Conservation (phyloP, 352 stramenopile species). For the Stramenopiles sp. region DNA sequence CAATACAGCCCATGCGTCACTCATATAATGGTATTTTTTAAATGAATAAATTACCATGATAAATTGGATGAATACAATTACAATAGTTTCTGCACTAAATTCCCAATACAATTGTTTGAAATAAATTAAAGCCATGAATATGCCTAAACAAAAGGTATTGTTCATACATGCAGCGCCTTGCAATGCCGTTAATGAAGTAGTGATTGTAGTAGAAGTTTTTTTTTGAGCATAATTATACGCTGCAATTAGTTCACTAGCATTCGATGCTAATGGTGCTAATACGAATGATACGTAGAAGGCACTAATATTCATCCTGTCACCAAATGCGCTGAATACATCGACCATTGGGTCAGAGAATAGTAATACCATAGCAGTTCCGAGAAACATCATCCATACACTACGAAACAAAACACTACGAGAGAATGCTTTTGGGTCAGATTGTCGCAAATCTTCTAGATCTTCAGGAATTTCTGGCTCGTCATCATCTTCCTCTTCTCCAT, state of each 20-base stretch:
- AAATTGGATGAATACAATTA: conserved; percentile 85
- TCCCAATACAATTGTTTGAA: conserved; percentile 75
- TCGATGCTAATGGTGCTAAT: conserved; percentile 84
- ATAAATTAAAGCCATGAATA: conserved; percentile 90
- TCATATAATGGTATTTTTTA: conserved; percentile 58
- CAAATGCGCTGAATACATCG: conserved; percentile 82
- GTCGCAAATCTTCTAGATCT: conserved; percentile 68
- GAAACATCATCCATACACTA: conserved; percentile 70
- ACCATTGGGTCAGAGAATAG: conserved; percentile 95
- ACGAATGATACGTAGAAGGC: conserved; percentile 97
- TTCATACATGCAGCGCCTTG: conserved; percentile 93
- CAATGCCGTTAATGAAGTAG: conserved; percentile 73
- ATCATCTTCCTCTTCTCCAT: conserved; percentile 33
- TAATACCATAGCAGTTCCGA: conserved; percentile 77
- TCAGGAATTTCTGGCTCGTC: conserved; percentile 77
- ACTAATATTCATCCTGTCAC: conserved; percentile 55
- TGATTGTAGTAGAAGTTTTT: conserved; percentile 92
- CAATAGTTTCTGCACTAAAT: conserved; percentile 87
- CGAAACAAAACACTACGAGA: conserved; percentile 80
- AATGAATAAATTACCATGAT: conserved; percentile 48
- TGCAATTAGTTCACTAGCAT: conserved; percentile 90
- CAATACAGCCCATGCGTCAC: conserved; percentile 52
- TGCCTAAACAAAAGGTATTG: conserved; percentile 95
- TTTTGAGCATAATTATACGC: conserved; percentile 90
- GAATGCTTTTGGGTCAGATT: conserved; percentile 80